Base-by-base conservation (phyloP, 192 early-diverging fungal species). In the Coemansia asiatica region DNA sequence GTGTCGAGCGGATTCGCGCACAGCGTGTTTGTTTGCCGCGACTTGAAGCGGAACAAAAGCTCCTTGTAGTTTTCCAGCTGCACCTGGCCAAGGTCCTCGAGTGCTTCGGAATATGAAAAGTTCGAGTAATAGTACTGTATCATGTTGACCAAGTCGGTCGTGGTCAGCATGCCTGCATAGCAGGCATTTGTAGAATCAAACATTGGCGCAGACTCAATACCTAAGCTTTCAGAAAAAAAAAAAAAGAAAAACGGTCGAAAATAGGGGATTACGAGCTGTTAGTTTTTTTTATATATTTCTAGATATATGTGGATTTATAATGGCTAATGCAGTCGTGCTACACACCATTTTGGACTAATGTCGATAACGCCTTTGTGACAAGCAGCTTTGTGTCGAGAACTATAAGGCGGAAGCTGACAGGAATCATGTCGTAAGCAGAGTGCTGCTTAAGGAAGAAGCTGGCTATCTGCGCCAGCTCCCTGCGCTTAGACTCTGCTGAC, bases 161-260 rank as follows among this genome's bases (percentile, higher is more conserved):
- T 95, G 18, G 95, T 96, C 74, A 98, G 82, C 94, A 98, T 95
- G 51, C 96, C 96, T 1, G 90, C 89, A 70, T 94, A 97, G 73
- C 85, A 85, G 55, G 92, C 89, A 7, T 83, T 81, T 2, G 73
- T 66, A 3, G 92, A 90, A 64, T 94, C 90, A 90, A 93, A 98
- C 49, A 98, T 81, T 48, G 95, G 94, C 23, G 95, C 95, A 9
- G 93, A 95, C 51, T 95, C 94, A 64, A 97, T 88, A 13, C 91
- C 92, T 94, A 71, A 60, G 56, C 35, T 36, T 36, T 36, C 13
- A 12, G 8, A 36, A 12, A 10, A 36, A 36, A 36, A 50, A 56
- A 56, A 2, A 2, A 36, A 36, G 6, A 36, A 10, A 36, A 12
- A 36, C n/a, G n/a, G n/a, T n/a, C n/a, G n/a, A n/a, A n/a, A n/a